These are phyloP conservation scores for Boechera divaricarpa DNA, from an alignment of 345 rosid species.

Conservation along the genomic window DNA sequence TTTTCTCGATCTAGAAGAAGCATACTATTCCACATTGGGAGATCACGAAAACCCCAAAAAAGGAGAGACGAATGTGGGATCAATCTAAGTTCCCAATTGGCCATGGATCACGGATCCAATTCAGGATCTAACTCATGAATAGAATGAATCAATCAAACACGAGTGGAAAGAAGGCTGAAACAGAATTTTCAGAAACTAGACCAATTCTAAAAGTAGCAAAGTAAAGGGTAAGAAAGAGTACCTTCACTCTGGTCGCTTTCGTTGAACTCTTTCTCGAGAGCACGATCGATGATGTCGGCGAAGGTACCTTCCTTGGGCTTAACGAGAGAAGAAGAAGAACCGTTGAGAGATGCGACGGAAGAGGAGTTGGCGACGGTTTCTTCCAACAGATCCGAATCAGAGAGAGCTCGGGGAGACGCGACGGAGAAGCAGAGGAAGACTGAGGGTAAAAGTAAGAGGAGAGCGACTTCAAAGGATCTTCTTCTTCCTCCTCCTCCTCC, in stretches of 20 bases:
- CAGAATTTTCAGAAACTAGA: background rate
- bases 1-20: slow-evolving; percentile 22
- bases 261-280: slow-evolving; percentile 83
- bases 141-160: slow-evolving; percentile 7
- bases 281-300: slow-evolving; percentile 87
- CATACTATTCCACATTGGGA: slow-evolving; percentile 9
- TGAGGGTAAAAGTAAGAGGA: slow-evolving; percentile 30
- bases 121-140: slow-evolving; percentile 13
- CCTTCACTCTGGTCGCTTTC: slow-evolving; percentile 83
- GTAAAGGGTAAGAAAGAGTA: slow-evolving; percentile 33
- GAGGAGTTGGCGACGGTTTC: slow-evolving; percentile 37
- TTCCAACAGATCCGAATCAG: slow-evolving; percentile 40
- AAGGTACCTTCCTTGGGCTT: slow-evolving; percentile 68
- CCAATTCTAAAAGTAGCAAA: background rate
- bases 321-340: slow-evolving; percentile 44
- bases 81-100: background rate
- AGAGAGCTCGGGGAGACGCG: slow-evolving; percentile 35
- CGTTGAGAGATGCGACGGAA: slow-evolving; percentile 36
- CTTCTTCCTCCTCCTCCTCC: slow-evolving; percentile 27
- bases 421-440: slow-evolving; percentile 35
- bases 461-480: slow-evolving; percentile 26
- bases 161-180: background rate
- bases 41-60: background rate
- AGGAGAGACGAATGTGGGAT: slow-evolving; percentile 7
- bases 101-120: slow-evolving; percentile 32